Conservation (phyloP, 148 eudicot genomes). For the Mesembryanthemum crystallinum region DNA sequence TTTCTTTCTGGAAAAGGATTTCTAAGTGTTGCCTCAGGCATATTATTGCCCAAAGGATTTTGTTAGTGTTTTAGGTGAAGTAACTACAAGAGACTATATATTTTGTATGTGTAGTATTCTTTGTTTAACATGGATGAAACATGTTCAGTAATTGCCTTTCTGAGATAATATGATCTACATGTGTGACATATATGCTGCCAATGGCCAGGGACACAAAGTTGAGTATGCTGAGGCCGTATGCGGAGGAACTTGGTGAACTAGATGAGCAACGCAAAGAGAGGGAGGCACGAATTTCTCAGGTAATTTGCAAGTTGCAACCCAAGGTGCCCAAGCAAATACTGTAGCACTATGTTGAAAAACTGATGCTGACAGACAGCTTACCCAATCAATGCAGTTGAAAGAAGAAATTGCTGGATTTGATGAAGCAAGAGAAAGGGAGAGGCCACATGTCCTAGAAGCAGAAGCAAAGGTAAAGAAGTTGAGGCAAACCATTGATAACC, state of each 20-base stretch:
- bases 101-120: background rate
- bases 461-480: conserved; percentile 67
- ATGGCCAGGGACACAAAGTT: conserved; percentile 48
- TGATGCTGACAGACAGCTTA: conserved; percentile 3
- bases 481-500: conserved; percentile 52
- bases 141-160: background rate
- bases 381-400: conserved; percentile 44
- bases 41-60: background rate
- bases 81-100: background rate
- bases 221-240: conserved; percentile 38
- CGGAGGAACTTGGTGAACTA: conserved; percentile 42
- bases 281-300: conserved; percentile 55
- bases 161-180: background rate
- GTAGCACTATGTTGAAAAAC: background rate
- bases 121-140: background rate
- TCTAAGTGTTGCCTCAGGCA: background rate
- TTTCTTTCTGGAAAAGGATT: background rate
- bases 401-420: conserved; percentile 56
- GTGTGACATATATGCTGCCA: conserved; percentile 17
- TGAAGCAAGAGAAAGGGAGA: conserved; percentile 61
- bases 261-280: conserved; percentile 57
- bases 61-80: background rate
- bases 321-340: background rate
- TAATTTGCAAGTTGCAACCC: conserved; percentile 12
- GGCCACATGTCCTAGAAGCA: conserved; percentile 65